Evolutionary conservation across 2,329 filamentous ascomycete genomes (phyloP), one percentile per base, ranked within the genome.

Genomic region (Fusarium pseudonygamai): DNA sequence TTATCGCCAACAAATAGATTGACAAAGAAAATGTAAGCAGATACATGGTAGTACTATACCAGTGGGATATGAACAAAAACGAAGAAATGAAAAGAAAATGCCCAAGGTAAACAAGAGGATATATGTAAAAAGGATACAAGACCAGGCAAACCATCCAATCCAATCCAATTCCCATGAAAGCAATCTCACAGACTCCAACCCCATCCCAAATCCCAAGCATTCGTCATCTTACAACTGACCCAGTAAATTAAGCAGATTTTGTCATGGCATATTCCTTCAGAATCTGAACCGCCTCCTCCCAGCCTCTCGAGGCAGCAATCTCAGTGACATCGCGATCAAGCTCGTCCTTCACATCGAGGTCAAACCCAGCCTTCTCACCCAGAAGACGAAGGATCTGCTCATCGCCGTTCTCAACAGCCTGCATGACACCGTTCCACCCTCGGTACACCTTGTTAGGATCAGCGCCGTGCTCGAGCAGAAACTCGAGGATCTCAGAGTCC

Each of bases 381-480:
- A 92, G 79, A 26, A 91, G 79, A 52, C 81, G 84, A 43, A 92
- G 81, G 18, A 92, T 83, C 6, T 83, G 78, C 5, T 84, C 78
- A 69, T 92, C 89, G 22, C 90, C 90, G 75, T 91, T 90, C 81
- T 92, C 90, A 18, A 92, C 83, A 0, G 89, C 89, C 79, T 92
- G 90, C 81, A 92, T 88, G 61, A 92, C 84, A 24, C 86, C 90
- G 77, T 89, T 92, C 88, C 90, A 91, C 10, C 89, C 90, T 1
- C 90, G 87, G 80, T 92, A 92, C 69, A 91, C 83, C 79, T 89
- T 88, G 82, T 93, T 93, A 53, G 91, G 89, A 75, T 93, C 90
- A 3, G 90, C 91, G 15, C 91, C 91, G 67, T 87, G 85, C 16
- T 86, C 86, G 13, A 93, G 84, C 11, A 93, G 84, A 81, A 91